phyloP scores from a whole-genome alignment of 192 early-diverging fungal genomes.

The Spinellus fusiger region DNA sequence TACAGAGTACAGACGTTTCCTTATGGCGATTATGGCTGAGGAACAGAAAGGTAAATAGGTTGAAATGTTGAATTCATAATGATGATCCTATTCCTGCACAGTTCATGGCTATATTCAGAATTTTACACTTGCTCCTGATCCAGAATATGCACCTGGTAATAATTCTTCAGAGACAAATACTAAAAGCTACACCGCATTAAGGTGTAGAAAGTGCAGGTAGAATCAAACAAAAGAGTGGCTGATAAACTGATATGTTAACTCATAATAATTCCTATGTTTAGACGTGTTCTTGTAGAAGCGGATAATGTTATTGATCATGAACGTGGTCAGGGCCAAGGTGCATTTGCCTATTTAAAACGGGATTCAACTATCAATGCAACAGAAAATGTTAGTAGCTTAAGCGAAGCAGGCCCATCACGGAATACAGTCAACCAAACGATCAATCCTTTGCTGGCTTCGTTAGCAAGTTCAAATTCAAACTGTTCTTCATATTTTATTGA shows the following conservation, averaged over 20 bases:
- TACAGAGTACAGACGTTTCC: constrained; percentile 58
- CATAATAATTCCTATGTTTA: constrained; percentile 18
- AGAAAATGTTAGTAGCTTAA: constrained; percentile 2
- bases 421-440: constrained; percentile 7
- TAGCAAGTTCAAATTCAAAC: constrained; percentile 24
- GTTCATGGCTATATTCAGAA: constrained; percentile 49
- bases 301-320: constrained; percentile 66
- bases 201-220: constrained; percentile 57
- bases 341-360: constrained; percentile 72
- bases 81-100: not conserved
- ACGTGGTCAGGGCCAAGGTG: constrained; percentile 61
- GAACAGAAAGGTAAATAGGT: constrained; percentile 37
- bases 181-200: constrained; percentile 20
- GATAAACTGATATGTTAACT: not conserved
- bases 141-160: constrained; percentile 22
- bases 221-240: not conserved
- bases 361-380: constrained; percentile 40
- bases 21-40: constrained; percentile 56
- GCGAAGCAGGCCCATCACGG: not conserved
- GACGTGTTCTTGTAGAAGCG: constrained; percentile 50
- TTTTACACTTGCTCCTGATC: constrained; percentile 48
- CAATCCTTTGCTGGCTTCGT: constrained; percentile 25
- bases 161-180: not conserved
- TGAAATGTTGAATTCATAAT: not conserved
- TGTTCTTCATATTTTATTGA: constrained; percentile 82